phyloP scores from a whole-genome alignment of 495 filamentous ascomycete genomes.

The Oleoguttula mirabilis region DNA sequence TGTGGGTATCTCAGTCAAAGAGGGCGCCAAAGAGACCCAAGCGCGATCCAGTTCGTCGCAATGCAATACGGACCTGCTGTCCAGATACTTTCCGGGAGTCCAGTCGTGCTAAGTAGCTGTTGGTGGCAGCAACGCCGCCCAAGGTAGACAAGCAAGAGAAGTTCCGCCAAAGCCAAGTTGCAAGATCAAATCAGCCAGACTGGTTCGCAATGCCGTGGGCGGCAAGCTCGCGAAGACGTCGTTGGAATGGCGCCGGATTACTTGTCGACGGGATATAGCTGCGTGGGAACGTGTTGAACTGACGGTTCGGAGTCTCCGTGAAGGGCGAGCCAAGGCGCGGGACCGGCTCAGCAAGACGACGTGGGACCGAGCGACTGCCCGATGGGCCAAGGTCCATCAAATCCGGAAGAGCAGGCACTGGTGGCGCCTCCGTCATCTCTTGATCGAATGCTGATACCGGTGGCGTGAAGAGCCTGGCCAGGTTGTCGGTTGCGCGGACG shows the following conservation, averaged over 20 bases:
- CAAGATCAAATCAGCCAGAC: too few relatives aligned
- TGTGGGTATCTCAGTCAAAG: too few relatives aligned
- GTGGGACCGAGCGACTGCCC: constrained; percentile 10
- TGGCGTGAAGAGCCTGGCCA: constrained; percentile 23
- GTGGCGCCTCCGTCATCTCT: constrained; percentile 15
- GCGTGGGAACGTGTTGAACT: constrained; percentile 30
- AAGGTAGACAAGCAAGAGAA: too few relatives aligned
- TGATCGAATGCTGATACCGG: constrained; percentile 11
- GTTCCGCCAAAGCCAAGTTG: too few relatives aligned
- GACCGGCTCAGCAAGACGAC: constrained; percentile 20
- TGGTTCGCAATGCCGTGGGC: too few relatives aligned
- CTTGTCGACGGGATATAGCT: constrained; percentile 20
- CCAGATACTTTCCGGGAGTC: too few relatives aligned
- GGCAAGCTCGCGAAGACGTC: too few relatives aligned
- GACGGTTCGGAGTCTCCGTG: constrained; percentile 20
- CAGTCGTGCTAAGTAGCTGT: too few relatives aligned
- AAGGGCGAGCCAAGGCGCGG: constrained; percentile 33
- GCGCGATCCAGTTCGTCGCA: too few relatives aligned
- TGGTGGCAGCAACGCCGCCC: too few relatives aligned
- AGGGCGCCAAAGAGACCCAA: too few relatives aligned
- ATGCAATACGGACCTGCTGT: too few relatives aligned
- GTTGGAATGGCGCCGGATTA: constrained; percentile 17
- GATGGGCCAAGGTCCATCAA: constrained; percentile 5
- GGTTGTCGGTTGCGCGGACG: constrained; percentile 26
- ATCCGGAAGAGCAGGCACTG: background rate